Evolutionary conservation across 23 red algal genomes (phyloP), one percentile per base, ranked within the genome.

Genomic region (Chondrus crispus): DNA sequence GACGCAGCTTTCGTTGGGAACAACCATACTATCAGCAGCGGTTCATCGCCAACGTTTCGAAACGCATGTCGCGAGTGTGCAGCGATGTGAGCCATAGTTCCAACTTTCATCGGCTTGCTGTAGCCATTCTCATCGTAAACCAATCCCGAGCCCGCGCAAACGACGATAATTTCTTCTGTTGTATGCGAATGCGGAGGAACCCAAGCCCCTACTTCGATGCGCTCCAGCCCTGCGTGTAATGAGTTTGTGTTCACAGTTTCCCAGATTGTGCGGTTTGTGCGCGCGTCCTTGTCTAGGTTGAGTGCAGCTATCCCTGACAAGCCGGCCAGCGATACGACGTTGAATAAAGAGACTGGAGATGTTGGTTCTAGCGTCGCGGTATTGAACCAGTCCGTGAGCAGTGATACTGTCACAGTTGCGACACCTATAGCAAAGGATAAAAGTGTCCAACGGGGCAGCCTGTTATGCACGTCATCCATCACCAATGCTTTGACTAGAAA

Each of bases 151-250:
- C 82, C 82, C 3, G 53, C 41, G 22, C 53, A 70, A 13, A 86
- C 82, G 37, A 86, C 49, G 47, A 86, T 58, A 69, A 86, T 70
- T 38, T 86, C 82, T 72, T 86, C 82, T 9, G 82, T 71, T 36
- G 2, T 29, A 37, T 86, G 82, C 7, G 82, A 86, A 50, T 86
- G 82, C 3, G 82, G 63, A 3, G 82, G 82, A n/a, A 86, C 70
- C 62, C 82, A 71, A 42, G 57, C 54, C 19, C 60, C 82, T 32
- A 46, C 36, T 32, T 86, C 82, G 39, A 86, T 32, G 60, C 82
- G 82, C 40, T 86, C 60, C 42, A 86, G 58, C 5, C 82, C 82
- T 18, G 82, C 82, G n/a, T 86, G 82, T 8, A 86, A 38, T 39
- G 66, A 29, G 2, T 19, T 1, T 4, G 82, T 42, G 3, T 16